These are phyloP conservation scores for Phellinidium pouzarii DNA, from an alignment of 1,284 basidiomycete genomes.

Conservation along the genomic window DNA sequence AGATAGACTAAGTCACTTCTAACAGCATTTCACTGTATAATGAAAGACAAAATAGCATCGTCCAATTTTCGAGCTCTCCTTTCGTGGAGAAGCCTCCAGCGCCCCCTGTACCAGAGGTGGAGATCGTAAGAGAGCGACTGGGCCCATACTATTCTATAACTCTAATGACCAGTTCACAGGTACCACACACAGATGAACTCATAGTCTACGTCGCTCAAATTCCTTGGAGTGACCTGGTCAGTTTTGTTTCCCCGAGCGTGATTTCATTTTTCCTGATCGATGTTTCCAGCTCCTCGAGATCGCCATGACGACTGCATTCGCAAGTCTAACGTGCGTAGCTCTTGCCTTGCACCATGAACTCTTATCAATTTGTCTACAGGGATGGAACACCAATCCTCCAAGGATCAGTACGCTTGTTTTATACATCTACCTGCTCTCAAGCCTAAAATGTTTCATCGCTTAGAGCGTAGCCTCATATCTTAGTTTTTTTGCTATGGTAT, in stretches of 20 bases:
- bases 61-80: conserved; percentile 13
- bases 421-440: not conserved
- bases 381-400: conserved; percentile 17
- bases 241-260: not conserved
- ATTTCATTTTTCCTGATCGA: not conserved
- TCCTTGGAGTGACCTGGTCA: conserved; percentile 17
- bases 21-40: conserved; percentile 10
- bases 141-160: not conserved
- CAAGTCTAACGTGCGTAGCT: conserved; percentile 16
- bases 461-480: conserved; percentile 18
- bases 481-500: conserved; percentile 20
- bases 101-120: not conserved
- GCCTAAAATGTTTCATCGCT: not conserved
- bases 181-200: conserved; percentile 8
- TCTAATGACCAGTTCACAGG: conserved; percentile 1
- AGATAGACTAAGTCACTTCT: not conserved
- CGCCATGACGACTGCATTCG: conserved; percentile 18
- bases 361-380: conserved; percentile 1
- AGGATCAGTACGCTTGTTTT: conserved; percentile 11
- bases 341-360: not conserved
- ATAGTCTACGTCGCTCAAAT: conserved; percentile 15
- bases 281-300: conserved; percentile 17
- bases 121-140: conserved; percentile 1
- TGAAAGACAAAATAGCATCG: conserved; percentile 14
- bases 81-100: conserved; percentile 7